phyloP scores from a whole-genome alignment of 225 moss, liverwort and hornwort genomes.

The Lunularia cruciata region DNA sequence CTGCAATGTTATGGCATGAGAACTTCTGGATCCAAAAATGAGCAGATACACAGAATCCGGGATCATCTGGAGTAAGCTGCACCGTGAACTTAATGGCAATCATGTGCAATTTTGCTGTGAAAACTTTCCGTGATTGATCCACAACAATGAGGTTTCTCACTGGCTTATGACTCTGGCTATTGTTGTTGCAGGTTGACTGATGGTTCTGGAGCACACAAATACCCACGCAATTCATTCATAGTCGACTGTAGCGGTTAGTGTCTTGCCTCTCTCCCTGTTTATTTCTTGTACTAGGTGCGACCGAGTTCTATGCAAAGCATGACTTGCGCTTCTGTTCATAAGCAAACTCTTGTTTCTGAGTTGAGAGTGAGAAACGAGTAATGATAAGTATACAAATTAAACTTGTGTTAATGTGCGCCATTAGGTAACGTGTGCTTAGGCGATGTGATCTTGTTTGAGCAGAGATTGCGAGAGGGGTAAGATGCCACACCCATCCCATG shows the following conservation, averaged over 20 bases:
- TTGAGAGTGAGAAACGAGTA: no score
- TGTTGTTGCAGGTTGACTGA: constrained; percentile 37
- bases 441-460: constrained; percentile 40
- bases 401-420: constrained; percentile 14
- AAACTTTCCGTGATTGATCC: no score
- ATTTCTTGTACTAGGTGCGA: neutral
- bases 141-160: no score
- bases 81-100: no score
- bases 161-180: no score
- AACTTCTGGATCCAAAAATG: constrained; percentile 33
- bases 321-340: no score
- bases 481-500: neutral
- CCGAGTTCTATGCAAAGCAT: no score
- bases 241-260: constrained; percentile 30
- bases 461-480: constrained; percentile 40
- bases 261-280: no score
- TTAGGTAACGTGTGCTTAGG: constrained; percentile 38
- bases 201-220: constrained; percentile 38
- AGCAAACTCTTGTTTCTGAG: no score
- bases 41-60: constrained; percentile 33
- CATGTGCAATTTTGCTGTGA: no score
- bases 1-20: constrained; percentile 38
- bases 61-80: constrained; percentile 37
- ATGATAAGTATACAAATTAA: neutral
- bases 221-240: constrained; percentile 36